Evolutionary conservation across 129 eudicot genomes (phyloP).

Genomic region (Glebionis coronaria): DNA sequence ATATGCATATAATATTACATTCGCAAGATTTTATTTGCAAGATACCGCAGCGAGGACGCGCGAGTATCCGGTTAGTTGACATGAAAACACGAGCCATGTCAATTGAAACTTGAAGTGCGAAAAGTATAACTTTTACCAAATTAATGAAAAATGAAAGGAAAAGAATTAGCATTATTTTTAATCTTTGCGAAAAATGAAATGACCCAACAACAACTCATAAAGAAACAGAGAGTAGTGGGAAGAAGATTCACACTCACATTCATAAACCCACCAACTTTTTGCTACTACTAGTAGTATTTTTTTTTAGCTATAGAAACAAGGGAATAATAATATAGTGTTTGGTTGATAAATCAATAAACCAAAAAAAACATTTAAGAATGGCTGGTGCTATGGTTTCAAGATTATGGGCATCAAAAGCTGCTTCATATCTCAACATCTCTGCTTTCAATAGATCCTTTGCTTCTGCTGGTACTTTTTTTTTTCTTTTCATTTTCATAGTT

Average conservation of each 20-base stretch:
- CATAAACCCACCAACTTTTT: constrained; percentile 13
- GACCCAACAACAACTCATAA: constrained; percentile 30
- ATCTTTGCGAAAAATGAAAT: too few species aligned
- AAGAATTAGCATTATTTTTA: too few species aligned
- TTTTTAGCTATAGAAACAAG: neutral
- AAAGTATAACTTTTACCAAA: too few species aligned
- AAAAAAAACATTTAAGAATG: constrained; percentile 15
- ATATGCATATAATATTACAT: too few species aligned
- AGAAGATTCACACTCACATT: neutral
- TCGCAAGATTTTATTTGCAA: too few species aligned
- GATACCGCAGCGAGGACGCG: too few species aligned
- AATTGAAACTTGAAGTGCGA: too few species aligned
- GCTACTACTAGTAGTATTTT: neutral
- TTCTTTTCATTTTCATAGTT: neutral
- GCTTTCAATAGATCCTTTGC: constrained; percentile 54
- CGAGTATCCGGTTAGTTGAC: too few species aligned
- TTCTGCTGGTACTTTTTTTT: constrained; percentile 55
- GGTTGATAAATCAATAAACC: constrained; percentile 5
- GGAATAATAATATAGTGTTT: neutral
- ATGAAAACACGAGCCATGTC: too few species aligned
- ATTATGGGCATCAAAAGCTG: constrained; percentile 48
- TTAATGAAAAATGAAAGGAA: too few species aligned
- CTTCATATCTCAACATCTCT: constrained; percentile 57
- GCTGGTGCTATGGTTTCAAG: constrained; percentile 52
- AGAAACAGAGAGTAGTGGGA: constrained; percentile 4